phyloP scores from a whole-genome alignment of 2,329 filamentous ascomycete species.

The Pyrenophora tritici-repentis region DNA sequence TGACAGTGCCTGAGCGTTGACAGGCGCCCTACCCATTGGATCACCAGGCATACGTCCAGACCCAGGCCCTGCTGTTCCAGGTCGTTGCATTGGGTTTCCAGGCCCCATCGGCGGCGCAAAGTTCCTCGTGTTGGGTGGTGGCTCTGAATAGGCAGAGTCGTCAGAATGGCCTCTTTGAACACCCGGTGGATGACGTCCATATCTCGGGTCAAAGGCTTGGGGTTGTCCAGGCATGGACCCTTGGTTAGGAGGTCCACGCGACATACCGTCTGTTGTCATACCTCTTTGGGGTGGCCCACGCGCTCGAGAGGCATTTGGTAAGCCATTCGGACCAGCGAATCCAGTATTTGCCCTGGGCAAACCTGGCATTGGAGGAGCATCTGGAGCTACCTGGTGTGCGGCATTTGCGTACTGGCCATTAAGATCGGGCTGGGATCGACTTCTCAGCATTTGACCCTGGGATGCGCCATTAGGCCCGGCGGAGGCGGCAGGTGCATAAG shows the following conservation, averaged over 20 bases:
- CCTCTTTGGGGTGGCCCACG: slow-evolving; percentile 34
- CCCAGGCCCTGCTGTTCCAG: slow-evolving; percentile 40
- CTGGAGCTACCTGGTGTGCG: slow-evolving; percentile 73
- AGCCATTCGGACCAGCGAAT: slow-evolving; percentile 27
- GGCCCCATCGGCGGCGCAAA: slow-evolving; percentile 31
- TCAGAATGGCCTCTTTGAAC: slow-evolving; percentile 42
- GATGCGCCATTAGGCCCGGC: slow-evolving; percentile 24
- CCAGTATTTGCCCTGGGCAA: slow-evolving; percentile 57
- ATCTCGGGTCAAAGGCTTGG: slow-evolving; percentile 36
- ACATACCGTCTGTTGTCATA: slow-evolving; percentile 16
- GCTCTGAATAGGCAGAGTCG: slow-evolving; percentile 45
- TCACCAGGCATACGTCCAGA: slow-evolving; percentile 35
- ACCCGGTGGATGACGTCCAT: slow-evolving; percentile 35
- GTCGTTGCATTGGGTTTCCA: slow-evolving; percentile 34
- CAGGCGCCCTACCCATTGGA: slow-evolving; percentile 39
- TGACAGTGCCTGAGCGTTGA: slow-evolving; percentile 48
- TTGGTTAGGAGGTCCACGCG: slow-evolving; percentile 21
- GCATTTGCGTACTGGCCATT: slow-evolving; percentile 38
- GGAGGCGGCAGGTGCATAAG: slow-evolving; percentile 14
- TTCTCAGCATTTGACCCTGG: slow-evolving; percentile 56
- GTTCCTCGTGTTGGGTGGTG: slow-evolving; percentile 37
- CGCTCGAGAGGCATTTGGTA: slow-evolving; percentile 35
- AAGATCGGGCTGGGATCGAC: slow-evolving; percentile 71
- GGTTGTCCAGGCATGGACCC: slow-evolving; percentile 27
- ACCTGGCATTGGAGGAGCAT: slow-evolving; percentile 56